Evolutionary conservation across 768 basidiomycete species (phyloP).

Genomic region (Hygrophoropsis aurantiaca): DNA sequence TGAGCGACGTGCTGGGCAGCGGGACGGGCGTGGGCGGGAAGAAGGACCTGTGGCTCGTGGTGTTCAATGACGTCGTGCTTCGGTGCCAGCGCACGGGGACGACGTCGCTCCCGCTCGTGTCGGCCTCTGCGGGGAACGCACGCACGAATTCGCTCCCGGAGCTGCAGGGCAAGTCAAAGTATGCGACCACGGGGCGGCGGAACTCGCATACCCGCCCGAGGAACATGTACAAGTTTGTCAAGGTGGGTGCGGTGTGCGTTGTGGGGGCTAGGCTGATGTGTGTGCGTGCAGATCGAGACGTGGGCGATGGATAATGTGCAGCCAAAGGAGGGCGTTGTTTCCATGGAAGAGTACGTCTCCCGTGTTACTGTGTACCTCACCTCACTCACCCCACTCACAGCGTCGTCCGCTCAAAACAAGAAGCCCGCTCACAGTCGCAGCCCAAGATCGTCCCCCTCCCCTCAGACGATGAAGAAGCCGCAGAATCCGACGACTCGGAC

Average conservation of each 20-base stretch:
- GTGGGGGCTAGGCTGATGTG: not conserved
- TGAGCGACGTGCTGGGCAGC: conserved; percentile 83
- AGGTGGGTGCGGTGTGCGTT: conserved; percentile 45
- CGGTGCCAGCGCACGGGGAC: conserved; percentile 89
- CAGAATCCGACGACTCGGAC: conserved; percentile 82
- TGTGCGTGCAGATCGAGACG: conserved; percentile 67
- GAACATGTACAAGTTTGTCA: conserved; percentile 92
- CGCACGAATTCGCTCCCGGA: conserved; percentile 82
- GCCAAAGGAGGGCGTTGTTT: conserved; percentile 76
- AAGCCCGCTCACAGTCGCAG: conserved; percentile 55
- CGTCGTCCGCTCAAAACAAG: conserved; percentile 68
- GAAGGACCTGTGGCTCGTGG: conserved; percentile 92
- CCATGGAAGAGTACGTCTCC: conserved; percentile 84
- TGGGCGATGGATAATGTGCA: conserved; percentile 81
- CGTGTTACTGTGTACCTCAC: conserved; percentile 1
- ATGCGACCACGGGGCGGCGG: conserved; percentile 77
- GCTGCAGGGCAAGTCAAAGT: conserved; percentile 78
- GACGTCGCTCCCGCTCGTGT: conserved; percentile 77
- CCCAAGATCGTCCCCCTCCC: conserved; percentile 71
- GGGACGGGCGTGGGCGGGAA: conserved; percentile 59
- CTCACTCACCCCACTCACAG: conserved; percentile 34
- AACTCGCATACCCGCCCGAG: conserved; percentile 78
- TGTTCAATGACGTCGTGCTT: conserved; percentile 94
- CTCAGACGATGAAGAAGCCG: conserved; percentile 53
- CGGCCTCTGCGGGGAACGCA: conserved; percentile 62